These are phyloP conservation scores for Sarocladium oryzae DNA, from an alignment of 2,329 filamentous ascomycete genomes.

Conservation along the genomic window DNA sequence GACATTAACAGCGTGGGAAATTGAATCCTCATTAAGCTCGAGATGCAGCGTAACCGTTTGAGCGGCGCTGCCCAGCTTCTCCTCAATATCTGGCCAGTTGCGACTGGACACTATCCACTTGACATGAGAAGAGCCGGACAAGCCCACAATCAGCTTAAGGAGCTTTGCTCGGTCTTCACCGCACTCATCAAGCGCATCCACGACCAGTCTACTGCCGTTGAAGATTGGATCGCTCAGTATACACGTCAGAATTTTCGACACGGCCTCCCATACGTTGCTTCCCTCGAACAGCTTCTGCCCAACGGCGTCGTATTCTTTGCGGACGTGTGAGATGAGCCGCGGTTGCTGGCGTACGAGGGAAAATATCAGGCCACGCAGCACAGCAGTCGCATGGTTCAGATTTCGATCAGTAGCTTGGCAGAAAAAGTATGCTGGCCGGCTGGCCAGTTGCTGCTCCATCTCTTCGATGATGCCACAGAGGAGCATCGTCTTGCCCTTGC, in stretches of 20 bases:
- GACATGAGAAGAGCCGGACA: constrained; percentile 17
- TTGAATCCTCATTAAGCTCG: constrained; percentile 28
- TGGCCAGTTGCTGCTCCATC: constrained; percentile 14
- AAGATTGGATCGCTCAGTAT: not conserved
- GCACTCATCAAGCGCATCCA: constrained; percentile 45
- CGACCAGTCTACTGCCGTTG: constrained; percentile 21
- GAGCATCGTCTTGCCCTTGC: constrained; percentile 40
- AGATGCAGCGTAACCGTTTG: constrained; percentile 24
- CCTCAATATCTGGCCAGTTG: constrained; percentile 26
- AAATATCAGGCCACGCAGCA: constrained; percentile 37
- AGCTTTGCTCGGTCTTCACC: constrained; percentile 21
- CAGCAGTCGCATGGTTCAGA: constrained; percentile 32
- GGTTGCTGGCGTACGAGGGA: constrained; percentile 21
- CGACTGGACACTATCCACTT: constrained; percentile 40
- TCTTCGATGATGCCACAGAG: constrained; percentile 28
- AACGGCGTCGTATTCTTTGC: constrained; percentile 22
- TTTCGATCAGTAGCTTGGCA: constrained; percentile 32
- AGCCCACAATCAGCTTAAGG: constrained; percentile 27
- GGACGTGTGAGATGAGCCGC: constrained; percentile 8
- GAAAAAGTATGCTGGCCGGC: constrained; percentile 32
- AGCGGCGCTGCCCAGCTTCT: constrained; percentile 14
- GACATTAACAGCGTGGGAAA: constrained; percentile 27
- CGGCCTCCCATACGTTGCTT: constrained; percentile 26
- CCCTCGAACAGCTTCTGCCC: constrained; percentile 32
- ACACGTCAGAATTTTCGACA: constrained; percentile 29